Percentiles rank a stretch among this genome's conserved stretches.
phyloP scores from a whole-genome alignment of 164 flowering plant species.

The grape (Vitis vinifera) region ASM3070453v1 NC_081822.1:12559501-12560000 shows the following conservation, averaged over 20 bases:
- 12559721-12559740: neutral
- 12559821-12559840: neutral
- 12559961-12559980: slow-evolving; percentile 95
- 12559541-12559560: neutral
- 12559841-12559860: neutral
- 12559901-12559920: neutral
- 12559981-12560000: slow-evolving; percentile 81
- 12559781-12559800: neutral
- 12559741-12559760: neutral
- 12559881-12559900: neutral
- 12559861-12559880: neutral
- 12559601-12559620: neutral
- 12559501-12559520: slow-evolving; percentile 47
- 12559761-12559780: neutral
- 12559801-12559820: neutral
- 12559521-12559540: neutral
- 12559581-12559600: slow-evolving; percentile 1
- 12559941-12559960: slow-evolving; percentile 87
- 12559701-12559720: neutral
- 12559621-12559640: slow-evolving; percentile 80
- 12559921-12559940: slow-evolving; percentile 68
- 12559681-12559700: slow-evolving; percentile 58
- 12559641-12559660: slow-evolving; percentile 79
- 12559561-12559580: neutral
- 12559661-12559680: slow-evolving; percentile 89